Conservation (phyloP, 2,329 filamentous ascomycete species). For the Beauveria rudraprayagi region DNA sequence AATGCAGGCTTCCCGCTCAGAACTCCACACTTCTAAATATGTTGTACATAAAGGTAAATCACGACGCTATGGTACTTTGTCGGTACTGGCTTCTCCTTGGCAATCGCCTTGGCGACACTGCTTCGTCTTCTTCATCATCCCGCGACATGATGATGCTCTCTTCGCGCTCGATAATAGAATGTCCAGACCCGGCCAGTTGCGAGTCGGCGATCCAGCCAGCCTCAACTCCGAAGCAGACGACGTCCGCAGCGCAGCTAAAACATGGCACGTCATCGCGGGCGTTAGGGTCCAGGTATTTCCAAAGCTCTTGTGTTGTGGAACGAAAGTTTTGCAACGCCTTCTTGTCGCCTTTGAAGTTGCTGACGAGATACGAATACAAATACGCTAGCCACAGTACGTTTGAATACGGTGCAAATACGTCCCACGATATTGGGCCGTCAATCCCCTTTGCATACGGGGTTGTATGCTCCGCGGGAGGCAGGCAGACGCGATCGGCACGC, state of each 20-base stretch:
- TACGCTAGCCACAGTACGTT: conserved; percentile 60
- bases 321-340: conserved; percentile 39
- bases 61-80: neutral
- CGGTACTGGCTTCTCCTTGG: conserved; percentile 14
- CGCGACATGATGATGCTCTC: conserved; percentile 32
- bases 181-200: conserved; percentile 37
- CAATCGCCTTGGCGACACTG: conserved; percentile 19
- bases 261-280: conserved; percentile 38
- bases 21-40: neutral
- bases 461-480: conserved; percentile 39
- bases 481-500: conserved; percentile 40
- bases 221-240: conserved; percentile 50
- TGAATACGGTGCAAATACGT: conserved; percentile 48
- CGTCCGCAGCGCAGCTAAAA: conserved; percentile 47
- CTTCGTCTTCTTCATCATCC: conserved; percentile 20
- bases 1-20: neutral
- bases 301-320: conserved; percentile 42
- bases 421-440: conserved; percentile 46
- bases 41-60: neutral
- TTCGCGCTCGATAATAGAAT: conserved; percentile 29
- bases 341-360: conserved; percentile 39
- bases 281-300: conserved; percentile 44
- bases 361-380: conserved; percentile 45
- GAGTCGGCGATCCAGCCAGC: conserved; percentile 48
- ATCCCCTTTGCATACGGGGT: conserved; percentile 38